Evolutionary conservation across 192 early-diverging fungal genomes (phyloP).

Genomic region (Linnemannia exigua): DNA sequence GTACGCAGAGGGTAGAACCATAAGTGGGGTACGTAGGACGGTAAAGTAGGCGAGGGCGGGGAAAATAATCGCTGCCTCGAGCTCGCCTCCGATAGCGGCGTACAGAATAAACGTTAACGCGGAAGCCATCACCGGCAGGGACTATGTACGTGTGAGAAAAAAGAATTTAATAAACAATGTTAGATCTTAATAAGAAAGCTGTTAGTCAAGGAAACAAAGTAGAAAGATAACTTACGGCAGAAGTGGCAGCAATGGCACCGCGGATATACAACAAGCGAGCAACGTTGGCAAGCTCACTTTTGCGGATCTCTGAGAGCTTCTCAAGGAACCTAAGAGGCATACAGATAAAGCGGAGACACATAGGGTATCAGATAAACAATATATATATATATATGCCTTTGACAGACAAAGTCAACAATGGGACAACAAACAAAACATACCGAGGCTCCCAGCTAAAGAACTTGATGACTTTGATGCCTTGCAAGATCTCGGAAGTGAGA

Average conservation of each 20-base stretch:
- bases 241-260: constrained; percentile 44
- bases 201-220: background rate
- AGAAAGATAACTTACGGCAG: constrained; percentile 27
- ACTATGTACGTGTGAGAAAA: background rate
- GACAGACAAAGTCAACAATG: background rate
- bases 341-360: background rate
- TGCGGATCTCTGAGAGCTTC: constrained; percentile 39
- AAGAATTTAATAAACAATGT: background rate
- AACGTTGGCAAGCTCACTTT: constrained; percentile 25
- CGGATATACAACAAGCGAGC: constrained; percentile 34
- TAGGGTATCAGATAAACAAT: too few species aligned
- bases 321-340: constrained; percentile 37
- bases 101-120: constrained; percentile 43
- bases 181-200: background rate
- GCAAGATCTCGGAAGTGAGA: constrained; percentile 65
- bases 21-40: constrained; percentile 35
- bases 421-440: constrained; percentile 20
- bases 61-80: constrained; percentile 18
- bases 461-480: constrained; percentile 76
- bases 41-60: constrained; percentile 51
- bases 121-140: constrained; percentile 36
- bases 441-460: constrained; percentile 68
- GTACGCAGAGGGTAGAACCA: constrained; percentile 38
- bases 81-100: constrained; percentile 28
- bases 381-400: too few species aligned